These are phyloP conservation scores for Paraurostyla sp. DNA, from an alignment of 73 alveolate genomes.

Conservation along the genomic window DNA sequence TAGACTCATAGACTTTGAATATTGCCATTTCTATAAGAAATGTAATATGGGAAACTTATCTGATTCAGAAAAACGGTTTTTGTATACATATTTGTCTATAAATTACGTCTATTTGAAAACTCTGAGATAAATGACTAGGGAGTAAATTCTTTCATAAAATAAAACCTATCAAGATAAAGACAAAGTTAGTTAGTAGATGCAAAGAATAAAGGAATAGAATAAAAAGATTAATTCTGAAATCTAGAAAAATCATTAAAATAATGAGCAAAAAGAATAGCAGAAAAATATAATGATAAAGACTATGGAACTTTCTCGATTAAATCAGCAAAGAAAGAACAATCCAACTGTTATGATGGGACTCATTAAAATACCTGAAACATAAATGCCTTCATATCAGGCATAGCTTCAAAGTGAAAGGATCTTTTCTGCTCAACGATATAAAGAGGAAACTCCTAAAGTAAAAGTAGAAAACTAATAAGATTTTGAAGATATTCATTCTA, in stretches of 20 bases:
- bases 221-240: neutral
- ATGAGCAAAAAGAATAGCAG: neutral
- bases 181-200: neutral
- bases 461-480: neutral
- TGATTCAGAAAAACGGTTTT: neutral
- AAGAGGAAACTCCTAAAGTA: neutral
- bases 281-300: neutral
- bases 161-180: neutral
- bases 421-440: neutral
- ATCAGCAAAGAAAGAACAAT: slow-evolving; percentile 35
- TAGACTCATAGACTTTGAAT: neutral
- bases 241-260: neutral
- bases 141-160: neutral
- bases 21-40: neutral
- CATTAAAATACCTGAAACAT: neutral
- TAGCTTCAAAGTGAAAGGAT: neutral
- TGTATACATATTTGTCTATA: neutral
- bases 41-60: neutral
- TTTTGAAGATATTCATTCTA: neutral
- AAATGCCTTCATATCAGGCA: neutral
- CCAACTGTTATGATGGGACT: slow-evolving; percentile 23
- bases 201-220: slow-evolving; percentile 7
- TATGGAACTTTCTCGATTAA: neutral
- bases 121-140: neutral
- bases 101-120: neutral